Evolutionary conservation across 1,284 basidiomycete genomes (phyloP), one percentile per base, ranked within the genome.

Genomic region (Heterobasidion occidentale): DNA sequence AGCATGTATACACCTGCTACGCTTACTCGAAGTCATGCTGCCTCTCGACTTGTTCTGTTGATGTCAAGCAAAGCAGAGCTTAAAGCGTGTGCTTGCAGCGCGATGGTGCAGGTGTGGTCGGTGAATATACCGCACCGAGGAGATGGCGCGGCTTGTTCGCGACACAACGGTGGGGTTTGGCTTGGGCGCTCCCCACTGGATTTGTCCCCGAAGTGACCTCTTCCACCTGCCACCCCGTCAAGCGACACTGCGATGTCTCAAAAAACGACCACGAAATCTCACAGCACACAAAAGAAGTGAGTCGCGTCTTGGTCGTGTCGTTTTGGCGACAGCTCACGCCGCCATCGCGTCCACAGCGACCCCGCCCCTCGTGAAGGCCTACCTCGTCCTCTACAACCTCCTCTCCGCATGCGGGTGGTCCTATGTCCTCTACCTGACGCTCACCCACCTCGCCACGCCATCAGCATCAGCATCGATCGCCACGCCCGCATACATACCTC

Each of bases 301-400:
- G 38, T 42, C 38, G 38, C 38, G 38, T 42, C 38, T 42, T 7
- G 12, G 38, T 42, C 38, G 38, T 42, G 38, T 42, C 1, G n/a
- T 42, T n/a, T 42, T n/a, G 8, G 11, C 46, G 17, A 45, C 12
- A 17, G n/a, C 27, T 48, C 46, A 17, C 46, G 6, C 27, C 27
- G 27, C 4, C 27, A 48, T 15, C 11, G 2, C 27, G 11, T 17
- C 27, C 27, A 11, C 50, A 56, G 54, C 19, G 20, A 20, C 52
- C 17, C 46, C 55, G 12, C 42, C 64, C 4, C 49, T 67, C 19
- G 50, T 80, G 57, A 81, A 77, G 61, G 74, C 72, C 70, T 96
- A 95, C 73, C 79, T 97, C 1, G 63, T 91, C 57, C 69, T 74
- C 1, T 97, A 93, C 79, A 96, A 97, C 74, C 61, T 80, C 59